Evolutionary conservation across 371 early-diverging fungal genomes (phyloP).

Genomic region (Actinomucor elegans): DNA sequence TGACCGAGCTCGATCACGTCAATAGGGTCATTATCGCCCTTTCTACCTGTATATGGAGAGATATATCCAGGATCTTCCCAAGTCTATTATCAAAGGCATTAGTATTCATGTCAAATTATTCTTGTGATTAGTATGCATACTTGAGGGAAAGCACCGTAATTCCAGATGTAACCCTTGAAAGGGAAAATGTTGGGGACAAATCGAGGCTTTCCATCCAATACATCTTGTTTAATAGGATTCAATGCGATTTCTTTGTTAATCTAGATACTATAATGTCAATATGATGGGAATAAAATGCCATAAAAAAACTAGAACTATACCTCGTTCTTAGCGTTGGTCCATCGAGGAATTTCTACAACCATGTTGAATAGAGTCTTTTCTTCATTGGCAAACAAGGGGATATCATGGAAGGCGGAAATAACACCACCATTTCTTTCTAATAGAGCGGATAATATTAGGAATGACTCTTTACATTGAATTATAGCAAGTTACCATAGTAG

Average conservation of each 20-base stretch:
- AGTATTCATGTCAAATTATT: not conserved
- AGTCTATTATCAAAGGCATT: conserved; percentile 50
- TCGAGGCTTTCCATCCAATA: conserved; percentile 91
- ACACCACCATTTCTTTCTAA: conserved; percentile 46
- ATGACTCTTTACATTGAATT: too few relatives aligned
- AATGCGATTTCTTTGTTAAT: conserved; percentile 79
- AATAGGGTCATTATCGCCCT: conserved; percentile 96
- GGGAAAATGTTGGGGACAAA: conserved; percentile 95
- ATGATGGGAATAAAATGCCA: too few relatives aligned
- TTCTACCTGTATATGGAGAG: conserved; percentile 78
- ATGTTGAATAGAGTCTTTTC: conserved; percentile 84
- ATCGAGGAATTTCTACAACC: conserved; percentile 95
- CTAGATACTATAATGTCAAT: too few relatives aligned
- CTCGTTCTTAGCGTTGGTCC: conserved; percentile 98
- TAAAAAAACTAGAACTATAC: too few relatives aligned
- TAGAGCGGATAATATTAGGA: not conserved
- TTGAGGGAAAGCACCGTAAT: conserved; percentile 95
- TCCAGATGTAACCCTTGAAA: conserved; percentile 97
- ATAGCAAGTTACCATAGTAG: conserved; percentile 70
- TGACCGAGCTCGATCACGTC: conserved; percentile 86
- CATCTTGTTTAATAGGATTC: conserved; percentile 97
- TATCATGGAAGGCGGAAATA: conserved; percentile 95
- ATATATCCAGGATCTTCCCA: conserved; percentile 92
- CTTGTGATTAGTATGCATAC: conserved; percentile 9
- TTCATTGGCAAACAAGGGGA: conserved; percentile 81